A percentile compares a stretch with the other conserved stretches of the same genome.
phyloP scores from a whole-genome alignment of 306 rosid genomes.

The Pterocarpus macrocarpus region DNA sequence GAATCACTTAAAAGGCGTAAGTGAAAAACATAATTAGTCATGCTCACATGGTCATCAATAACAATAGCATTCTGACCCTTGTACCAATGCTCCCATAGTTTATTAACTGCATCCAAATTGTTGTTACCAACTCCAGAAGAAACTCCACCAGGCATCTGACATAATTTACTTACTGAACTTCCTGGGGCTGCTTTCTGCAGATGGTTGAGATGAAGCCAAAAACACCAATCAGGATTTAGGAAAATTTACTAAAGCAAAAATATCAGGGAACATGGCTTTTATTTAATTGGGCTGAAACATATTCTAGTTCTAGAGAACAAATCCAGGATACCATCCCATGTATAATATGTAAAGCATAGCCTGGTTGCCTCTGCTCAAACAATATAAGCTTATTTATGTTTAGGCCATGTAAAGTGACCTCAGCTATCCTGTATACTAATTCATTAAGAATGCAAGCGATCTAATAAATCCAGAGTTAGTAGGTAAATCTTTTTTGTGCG shows the following conservation, averaged over 20 bases:
- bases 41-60: conserved; percentile 67
- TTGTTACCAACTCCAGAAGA: conserved; percentile 45
- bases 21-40: conserved; percentile 11
- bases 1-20: conserved; percentile 18
- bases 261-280: neutral
- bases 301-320: conserved; percentile 1
- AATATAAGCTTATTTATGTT: neutral
- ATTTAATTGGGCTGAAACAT: neutral
- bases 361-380: conserved; percentile 2
- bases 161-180: conserved; percentile 48
- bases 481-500: neutral
- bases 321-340: conserved; percentile 10
- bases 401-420: conserved; percentile 12
- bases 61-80: conserved; percentile 64
- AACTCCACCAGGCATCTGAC: conserved; percentile 49
- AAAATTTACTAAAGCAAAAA: conserved; percentile 15
- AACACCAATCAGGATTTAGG: conserved; percentile 33
- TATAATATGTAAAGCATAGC: conserved; percentile 13
- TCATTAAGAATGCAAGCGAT: neutral
- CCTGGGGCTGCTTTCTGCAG: conserved; percentile 58
- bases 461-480: conserved; percentile 23
- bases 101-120: conserved; percentile 59
- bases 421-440: neutral
- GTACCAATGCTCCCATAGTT: conserved; percentile 61
- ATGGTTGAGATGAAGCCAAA: conserved; percentile 25